Conservation (phyloP, 108 stramenopile genomes). For the Cyclotella kingstonii region DNA sequence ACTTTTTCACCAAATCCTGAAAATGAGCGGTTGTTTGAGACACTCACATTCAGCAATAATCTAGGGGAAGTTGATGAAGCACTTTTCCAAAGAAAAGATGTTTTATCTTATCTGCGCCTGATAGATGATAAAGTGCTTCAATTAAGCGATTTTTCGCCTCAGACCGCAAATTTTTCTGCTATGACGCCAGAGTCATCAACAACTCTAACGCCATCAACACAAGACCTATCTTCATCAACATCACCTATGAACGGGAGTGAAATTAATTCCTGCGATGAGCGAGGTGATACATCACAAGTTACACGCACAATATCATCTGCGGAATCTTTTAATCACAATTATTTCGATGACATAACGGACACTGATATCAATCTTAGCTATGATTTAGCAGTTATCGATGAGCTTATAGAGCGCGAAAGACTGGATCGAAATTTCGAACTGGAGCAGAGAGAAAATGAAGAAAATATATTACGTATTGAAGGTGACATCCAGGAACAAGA, state of each 20-base stretch:
- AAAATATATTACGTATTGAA: slow-evolving; percentile 57
- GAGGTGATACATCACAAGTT: not conserved
- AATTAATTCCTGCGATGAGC: not conserved
- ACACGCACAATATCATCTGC: slow-evolving; percentile 7
- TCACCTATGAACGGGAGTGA: too few relatives aligned
- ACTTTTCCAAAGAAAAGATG: slow-evolving; percentile 56
- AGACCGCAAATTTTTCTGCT: slow-evolving; percentile 3
- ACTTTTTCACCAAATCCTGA: slow-evolving; percentile 18
- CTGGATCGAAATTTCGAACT: slow-evolving; percentile 61
- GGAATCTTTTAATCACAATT: slow-evolving; percentile 18
- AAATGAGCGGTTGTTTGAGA: slow-evolving; percentile 13
- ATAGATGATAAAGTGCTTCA: slow-evolving; percentile 44
- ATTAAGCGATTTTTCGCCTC: slow-evolving; percentile 9
- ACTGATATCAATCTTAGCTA: slow-evolving; percentile 13
- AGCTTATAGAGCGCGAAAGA: slow-evolving; percentile 41
- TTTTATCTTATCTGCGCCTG: slow-evolving; percentile 52
- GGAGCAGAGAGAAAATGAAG: slow-evolving; percentile 46
- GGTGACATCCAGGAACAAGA: slow-evolving; percentile 74
- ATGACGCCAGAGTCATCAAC: not conserved
- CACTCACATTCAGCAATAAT: not conserved
- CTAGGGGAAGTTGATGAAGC: slow-evolving; percentile 50
- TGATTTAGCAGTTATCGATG: slow-evolving; percentile 20
- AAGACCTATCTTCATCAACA: not conserved
- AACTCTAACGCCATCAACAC: not conserved
- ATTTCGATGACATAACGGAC: slow-evolving; percentile 25